phyloP scores from a whole-genome alignment of 345 rosid genomes.

The Citrus trifoliata region DNA sequence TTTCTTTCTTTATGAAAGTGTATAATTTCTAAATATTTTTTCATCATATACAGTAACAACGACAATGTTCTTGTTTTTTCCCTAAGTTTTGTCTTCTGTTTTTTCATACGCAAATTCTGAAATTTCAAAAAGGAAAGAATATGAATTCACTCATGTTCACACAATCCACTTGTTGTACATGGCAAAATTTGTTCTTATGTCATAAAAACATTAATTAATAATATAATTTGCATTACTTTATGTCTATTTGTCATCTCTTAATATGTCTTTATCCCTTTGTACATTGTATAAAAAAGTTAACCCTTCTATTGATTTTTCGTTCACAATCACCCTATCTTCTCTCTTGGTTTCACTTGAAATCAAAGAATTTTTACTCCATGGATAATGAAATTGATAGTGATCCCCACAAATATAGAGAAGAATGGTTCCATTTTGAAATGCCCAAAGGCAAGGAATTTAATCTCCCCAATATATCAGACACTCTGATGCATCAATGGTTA shows the following conservation, averaged over 20 bases:
- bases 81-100: background rate
- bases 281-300: background rate
- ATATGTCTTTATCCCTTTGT: background rate
- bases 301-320: background rate
- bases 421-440: slow-evolving; percentile 13
- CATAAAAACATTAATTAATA: background rate
- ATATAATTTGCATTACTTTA: background rate
- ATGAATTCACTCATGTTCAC: background rate
- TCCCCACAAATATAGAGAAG: slow-evolving; percentile 12
- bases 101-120: background rate
- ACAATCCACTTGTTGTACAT: background rate
- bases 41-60: background rate
- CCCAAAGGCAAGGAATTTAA: slow-evolving; percentile 2
- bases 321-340: background rate
- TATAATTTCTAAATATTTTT: background rate
- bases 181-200: background rate
- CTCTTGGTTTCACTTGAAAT: background rate
- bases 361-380: background rate
- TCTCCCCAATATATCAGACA: slow-evolving; percentile 6
- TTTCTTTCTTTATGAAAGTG: background rate
- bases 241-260: background rate
- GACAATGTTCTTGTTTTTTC: background rate
- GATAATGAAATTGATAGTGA: slow-evolving; percentile 1
- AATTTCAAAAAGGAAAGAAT: background rate
- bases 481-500: background rate